These are phyloP conservation scores for Alloteropsis semialata DNA, from an alignment of 176 grass and related monocot species.

Conservation along the genomic window DNA sequence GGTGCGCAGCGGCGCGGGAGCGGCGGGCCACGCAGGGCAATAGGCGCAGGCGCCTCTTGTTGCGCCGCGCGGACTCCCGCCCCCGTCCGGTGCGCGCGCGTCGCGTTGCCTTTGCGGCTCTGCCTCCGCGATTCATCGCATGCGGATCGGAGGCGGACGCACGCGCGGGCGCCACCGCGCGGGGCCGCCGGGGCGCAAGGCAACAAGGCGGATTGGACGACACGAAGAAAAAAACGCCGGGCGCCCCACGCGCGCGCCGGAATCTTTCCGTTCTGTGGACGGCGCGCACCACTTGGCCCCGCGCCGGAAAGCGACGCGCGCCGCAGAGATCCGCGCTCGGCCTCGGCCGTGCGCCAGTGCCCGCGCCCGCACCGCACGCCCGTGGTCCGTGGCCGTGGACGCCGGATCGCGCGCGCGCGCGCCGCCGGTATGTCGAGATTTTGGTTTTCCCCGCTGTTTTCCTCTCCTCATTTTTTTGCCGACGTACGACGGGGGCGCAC, in stretches of 20 bases:
- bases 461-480: not conserved
- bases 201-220: not conserved
- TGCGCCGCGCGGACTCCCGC: not conserved
- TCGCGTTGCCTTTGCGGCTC: constrained; percentile 17
- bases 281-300: constrained; percentile 7
- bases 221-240: not conserved
- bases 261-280: constrained; percentile 17
- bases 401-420: not conserved
- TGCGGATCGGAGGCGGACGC: not conserved
- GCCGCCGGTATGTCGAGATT: not conserved
- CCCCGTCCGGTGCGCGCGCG: not conserved
- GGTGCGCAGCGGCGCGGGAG: not conserved
- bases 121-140: constrained; percentile 29
- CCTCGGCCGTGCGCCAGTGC: not conserved
- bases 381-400: not conserved
- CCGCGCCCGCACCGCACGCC: not conserved
- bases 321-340: not conserved
- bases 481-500: not conserved
- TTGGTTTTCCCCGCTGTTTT: not conserved
- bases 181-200: not conserved
- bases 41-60: constrained; percentile 15
- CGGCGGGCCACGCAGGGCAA: constrained; percentile 1
- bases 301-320: constrained; percentile 21
- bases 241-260: not conserved
- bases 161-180: not conserved